Evolutionary conservation across 345 rosid species (phyloP), one percentile per base, ranked within the genome.

Genomic region (Eucalyptus globulus): DNA sequence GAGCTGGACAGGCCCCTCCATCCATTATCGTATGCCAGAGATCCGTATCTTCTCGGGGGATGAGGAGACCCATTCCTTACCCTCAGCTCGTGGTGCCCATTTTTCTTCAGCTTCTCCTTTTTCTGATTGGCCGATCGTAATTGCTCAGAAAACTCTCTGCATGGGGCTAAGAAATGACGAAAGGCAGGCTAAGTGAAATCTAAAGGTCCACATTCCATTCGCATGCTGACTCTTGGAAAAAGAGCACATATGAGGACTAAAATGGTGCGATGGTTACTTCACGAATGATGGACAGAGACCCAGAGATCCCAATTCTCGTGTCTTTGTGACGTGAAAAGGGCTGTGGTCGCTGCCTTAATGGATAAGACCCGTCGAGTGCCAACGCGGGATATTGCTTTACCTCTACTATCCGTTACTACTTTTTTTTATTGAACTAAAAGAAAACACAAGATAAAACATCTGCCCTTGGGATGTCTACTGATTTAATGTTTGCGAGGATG

Each of bases 391-490:
- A 29, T 62, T 65, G 3, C 37, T 29, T 53, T 53, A 53, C 56
- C 24, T 19, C 9, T 19, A 7, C 24, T 19, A 19, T 53, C 22
- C 9, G 2, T 26, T 29, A 53, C 58, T 19, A 19, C 14, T 40
- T 40, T 2, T 6, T 27, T 13, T 4, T 60, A 2, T 11, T 27
- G 4, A 60, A 11, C 31, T 27, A 27, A 60, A 60, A 27, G 2
- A 3, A 62, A 62, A 62, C 69, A 7, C 37, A n/a, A 65, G 37
- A n/a, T n/a, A 65, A n/a, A 65, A 65, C 19, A n/a, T 65, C 19
- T 15, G 3, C 72, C 4, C 3, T 29, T 1, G 4, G 0, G 0
- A 1, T 6, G 4, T 65, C 72, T 14, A 4, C 21, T 65, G 3
- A 65, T 15, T n/a, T 65, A 65, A n/a, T 15, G 9, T n/a, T 1